Evolutionary conservation across 2,329 filamentous ascomycete genomes (phyloP), one percentile per base, ranked within the genome.

Genomic region (Penicillium glabrum): DNA sequence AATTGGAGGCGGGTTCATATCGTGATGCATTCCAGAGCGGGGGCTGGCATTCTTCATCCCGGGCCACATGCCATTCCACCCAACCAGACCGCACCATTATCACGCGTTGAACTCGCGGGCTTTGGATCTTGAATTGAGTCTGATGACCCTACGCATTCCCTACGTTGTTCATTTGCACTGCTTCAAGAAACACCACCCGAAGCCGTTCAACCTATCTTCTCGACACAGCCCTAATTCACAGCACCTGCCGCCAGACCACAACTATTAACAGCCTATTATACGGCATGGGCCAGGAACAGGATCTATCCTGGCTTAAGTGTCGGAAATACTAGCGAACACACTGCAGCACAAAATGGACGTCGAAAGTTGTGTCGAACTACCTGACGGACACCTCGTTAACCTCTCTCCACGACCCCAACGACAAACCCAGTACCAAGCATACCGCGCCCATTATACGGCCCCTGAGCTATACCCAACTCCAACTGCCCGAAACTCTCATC

Each of bases 381-480:
- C 69, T 11, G 64, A 67, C 45, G 66, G 65, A 58, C 68, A 71
- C 47, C 53, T 71, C 11, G 63, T 72, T 49, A 72, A 70, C 48
- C 64, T 72, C 35, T 65, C 66, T 37, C 58, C 68, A 37, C 69
- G 69, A 52, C 55, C 58, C 31, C 48, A 47, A 24, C 35, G 41
- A 19, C 41, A 58, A 31, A 45, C 24, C 45, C 48, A 54, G 37
- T 63, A 62, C 53, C 51, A 62, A 62, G 59, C 60, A 54, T 61
- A 63, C 43, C 54, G 60, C 56, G 62, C 41, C 10, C 47, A 62
- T 13, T 67, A 62, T 43, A 51, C 54, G 2, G 24, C 57, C 3
- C 56, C 54, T 3, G 57, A 61, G 33, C 47, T 58, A 5, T 57
- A 56, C 5, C 27, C 53, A n/a, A 51, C 54, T 14, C 43, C 56